Percentiles rank a stretch among this genome's conserved stretches.
Conservation (phyloP, 108 stramenopile genomes). For the Chaetoceros muelleri region DNA sequence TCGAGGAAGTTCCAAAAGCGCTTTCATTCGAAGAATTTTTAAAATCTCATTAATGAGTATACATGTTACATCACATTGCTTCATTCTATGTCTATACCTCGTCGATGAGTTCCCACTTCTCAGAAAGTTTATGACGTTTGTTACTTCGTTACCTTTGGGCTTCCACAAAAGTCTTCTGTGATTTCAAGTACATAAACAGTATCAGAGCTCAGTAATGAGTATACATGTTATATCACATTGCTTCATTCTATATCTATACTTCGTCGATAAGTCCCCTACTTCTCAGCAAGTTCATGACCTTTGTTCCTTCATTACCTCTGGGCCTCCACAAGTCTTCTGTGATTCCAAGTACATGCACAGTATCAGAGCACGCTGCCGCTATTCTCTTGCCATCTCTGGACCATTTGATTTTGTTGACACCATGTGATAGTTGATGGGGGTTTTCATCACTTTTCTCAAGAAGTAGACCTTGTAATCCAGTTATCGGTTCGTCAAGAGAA, state of each 20-base stretch:
- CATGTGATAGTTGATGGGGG: conserved; percentile 17
- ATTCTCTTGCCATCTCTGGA: conserved; percentile 67
- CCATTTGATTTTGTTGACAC: conserved; percentile 74
- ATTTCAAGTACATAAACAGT: conserved; percentile 64
- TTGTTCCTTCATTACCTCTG: conserved; percentile 64
- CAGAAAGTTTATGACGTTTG: not conserved
- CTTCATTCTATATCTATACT: not conserved
- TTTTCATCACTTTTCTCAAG: conserved; percentile 37
- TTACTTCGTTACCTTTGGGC: conserved; percentile 66
- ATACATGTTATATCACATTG: too few relatives aligned
- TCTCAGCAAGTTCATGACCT: not conserved
- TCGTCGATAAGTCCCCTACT: not conserved
- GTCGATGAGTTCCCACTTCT: not conserved
- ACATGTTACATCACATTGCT: too few relatives aligned
- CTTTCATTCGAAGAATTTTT: not conserved
- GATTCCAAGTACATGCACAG: conserved; percentile 63
- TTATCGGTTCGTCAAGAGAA: conserved; percentile 72
- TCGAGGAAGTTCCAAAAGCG: conserved; percentile 21
- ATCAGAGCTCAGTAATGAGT: conserved; percentile 39
- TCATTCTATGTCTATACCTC: not conserved
- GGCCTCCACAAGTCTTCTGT: conserved; percentile 59
- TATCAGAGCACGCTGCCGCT: conserved; percentile 68
- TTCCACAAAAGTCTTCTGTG: conserved; percentile 62
- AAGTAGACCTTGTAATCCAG: conserved; percentile 65
- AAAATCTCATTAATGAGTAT: not conserved